These are phyloP conservation scores for Hylodesmum podocarpum DNA, from an alignment of 306 rosid genomes.

Conservation along the genomic window DNA sequence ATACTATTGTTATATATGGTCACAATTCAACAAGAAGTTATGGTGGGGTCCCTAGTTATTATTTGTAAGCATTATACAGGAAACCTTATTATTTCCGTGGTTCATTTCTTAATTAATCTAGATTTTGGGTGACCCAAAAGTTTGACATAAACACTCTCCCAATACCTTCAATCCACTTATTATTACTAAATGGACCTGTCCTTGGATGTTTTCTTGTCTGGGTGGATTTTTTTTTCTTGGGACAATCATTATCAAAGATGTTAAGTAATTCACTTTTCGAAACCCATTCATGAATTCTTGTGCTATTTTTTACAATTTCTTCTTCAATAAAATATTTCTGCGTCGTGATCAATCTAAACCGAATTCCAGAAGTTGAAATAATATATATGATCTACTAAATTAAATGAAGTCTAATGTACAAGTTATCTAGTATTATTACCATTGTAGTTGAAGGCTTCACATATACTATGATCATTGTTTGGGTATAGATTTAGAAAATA, in stretches of 20 bases:
- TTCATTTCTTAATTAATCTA: background rate
- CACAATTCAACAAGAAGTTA: background rate
- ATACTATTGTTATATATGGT: conserved; percentile 26
- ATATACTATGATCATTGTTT: conserved; percentile 9
- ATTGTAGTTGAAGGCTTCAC: conserved; percentile 43
- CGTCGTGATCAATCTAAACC: conserved; percentile 28
- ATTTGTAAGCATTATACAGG: conserved; percentile 20
- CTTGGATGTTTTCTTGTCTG: conserved; percentile 40
- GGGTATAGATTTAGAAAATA: background rate
- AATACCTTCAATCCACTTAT: background rate
- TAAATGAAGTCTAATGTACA: conserved; percentile 13
- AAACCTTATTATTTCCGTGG: conserved; percentile 12
- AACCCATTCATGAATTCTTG: conserved; percentile 4
- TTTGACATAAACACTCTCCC: conserved; percentile 20
- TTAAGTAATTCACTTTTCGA: conserved; percentile 27
- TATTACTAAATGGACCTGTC: background rate
- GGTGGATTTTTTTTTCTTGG: conserved; percentile 26
- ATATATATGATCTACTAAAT: background rate
- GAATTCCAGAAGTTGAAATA: conserved; percentile 22
- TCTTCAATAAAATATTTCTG: conserved; percentile 26
- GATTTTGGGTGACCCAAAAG: conserved; percentile 31
- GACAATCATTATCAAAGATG: conserved; percentile 36
- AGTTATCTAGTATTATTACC: conserved; percentile 27
- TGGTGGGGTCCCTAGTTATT: background rate
- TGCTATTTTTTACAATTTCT: conserved; percentile 18